Percentiles rank a stretch among this genome's conserved stretches.
Conservation (phyloP, 2,329 filamentous ascomycete genomes). For the Xylariaceae sp. region DNA sequence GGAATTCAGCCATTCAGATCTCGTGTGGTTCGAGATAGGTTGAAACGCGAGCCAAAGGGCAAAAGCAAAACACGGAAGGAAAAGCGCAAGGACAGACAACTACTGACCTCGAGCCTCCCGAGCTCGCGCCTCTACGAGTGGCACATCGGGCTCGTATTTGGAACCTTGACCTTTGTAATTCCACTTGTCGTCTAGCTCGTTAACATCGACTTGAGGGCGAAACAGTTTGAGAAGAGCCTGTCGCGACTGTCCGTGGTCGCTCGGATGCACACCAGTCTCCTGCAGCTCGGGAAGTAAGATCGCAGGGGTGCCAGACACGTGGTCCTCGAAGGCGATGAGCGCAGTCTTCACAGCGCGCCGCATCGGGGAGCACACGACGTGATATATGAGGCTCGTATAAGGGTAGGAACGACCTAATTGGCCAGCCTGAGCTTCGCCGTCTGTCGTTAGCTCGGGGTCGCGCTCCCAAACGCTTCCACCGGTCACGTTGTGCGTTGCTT, state of each 20-base stretch:
- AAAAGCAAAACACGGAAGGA: too few relatives aligned
- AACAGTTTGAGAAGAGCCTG: constrained; percentile 55
- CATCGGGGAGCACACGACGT: constrained; percentile 73
- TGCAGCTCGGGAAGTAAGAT: constrained; percentile 71
- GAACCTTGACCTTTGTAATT: constrained; percentile 54
- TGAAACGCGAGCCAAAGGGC: too few relatives aligned
- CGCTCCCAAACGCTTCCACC: constrained; percentile 60
- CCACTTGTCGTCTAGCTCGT: constrained; percentile 61
- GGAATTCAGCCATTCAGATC: neutral
- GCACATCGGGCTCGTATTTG: constrained; percentile 41
- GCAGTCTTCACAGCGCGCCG: constrained; percentile 75
- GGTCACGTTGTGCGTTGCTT: constrained; percentile 72
- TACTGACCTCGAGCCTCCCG: constrained; percentile 44
- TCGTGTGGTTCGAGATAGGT: neutral
- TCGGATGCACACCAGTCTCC: constrained; percentile 68
- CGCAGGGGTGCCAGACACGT: constrained; percentile 44
- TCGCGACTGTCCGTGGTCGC: constrained; percentile 64
- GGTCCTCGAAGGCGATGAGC: constrained; percentile 60
- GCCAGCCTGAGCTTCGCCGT: constrained; percentile 67
- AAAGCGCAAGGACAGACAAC: too few relatives aligned
- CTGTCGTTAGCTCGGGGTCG: constrained; percentile 70
- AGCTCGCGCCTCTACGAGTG: constrained; percentile 57
- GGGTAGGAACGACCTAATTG: constrained; percentile 58
- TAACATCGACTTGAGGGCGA: constrained; percentile 54
- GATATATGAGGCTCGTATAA: constrained; percentile 55